Evolutionary conservation across 2,329 filamentous ascomycete genomes (phyloP), one percentile per base, ranked within the genome.

Genomic region (Hirsutella thompsonii): DNA sequence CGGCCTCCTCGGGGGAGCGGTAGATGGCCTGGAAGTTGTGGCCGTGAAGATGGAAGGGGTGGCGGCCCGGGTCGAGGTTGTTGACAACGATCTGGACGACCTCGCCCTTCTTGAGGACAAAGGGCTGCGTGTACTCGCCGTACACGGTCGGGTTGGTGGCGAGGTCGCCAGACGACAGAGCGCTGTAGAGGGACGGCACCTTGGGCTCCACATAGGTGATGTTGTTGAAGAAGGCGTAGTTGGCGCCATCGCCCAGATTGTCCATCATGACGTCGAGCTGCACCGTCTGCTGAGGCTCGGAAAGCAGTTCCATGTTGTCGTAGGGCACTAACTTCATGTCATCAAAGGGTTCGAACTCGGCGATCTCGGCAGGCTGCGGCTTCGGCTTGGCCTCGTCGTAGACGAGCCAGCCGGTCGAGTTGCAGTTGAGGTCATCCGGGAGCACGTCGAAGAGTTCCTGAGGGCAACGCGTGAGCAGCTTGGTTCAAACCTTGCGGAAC

Each of bases 101-200:
- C 44, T 79, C 67, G 42, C 72, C 74, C 46, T 80, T 73, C 21
- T 78, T 66, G 11, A 93, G 70, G 3, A 93, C 68, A 49, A 86
- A 73, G 1, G 78, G 61, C 50, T 84, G 71, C 0, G 80, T 78
- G 56, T 74, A 75, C 16, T 68, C 64, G 23, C 83, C 82, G 53
- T 88, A 88, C 4, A 87, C 62, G 2, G 55, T 47, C 0, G 77
- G 65, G 45, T 85, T 68, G 2, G 66, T 67, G 13, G 76, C 73
- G 16, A 69, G 62, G 39, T 83, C 62, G 14, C 75, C 76, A 1
- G 76, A 61, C 0, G 75, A 77, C 3, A 93, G 67, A 1, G 72
- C 84, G 0, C 82, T 86, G 66, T 88, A 93, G 0, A 94, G 68
- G 0, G 81, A 79, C 0, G 87, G 88, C 0, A 93, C 86, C 55